These are phyloP conservation scores for Ophiostoma ips DNA, from an alignment of 2,329 filamentous ascomycete species.

Conservation along the genomic window DNA sequence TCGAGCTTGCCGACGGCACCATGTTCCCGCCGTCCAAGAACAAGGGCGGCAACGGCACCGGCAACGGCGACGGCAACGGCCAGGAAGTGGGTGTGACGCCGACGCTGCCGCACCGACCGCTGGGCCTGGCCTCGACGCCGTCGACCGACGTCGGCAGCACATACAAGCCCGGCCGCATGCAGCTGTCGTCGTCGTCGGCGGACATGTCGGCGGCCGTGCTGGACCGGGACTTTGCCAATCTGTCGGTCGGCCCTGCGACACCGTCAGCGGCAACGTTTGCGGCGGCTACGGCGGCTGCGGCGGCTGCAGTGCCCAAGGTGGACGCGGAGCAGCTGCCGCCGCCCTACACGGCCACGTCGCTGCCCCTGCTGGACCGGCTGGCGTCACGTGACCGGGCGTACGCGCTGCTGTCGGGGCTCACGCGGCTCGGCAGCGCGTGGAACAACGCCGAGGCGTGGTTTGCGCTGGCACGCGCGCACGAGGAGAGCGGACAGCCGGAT, in stretches of 20 bases:
- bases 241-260: neutral
- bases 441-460: conserved; percentile 92
- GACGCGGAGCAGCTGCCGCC: conserved; percentile 25
- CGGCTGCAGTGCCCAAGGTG: too few species aligned
- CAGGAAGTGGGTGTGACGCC: conserved; percentile 1
- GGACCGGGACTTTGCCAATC: neutral
- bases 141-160: neutral
- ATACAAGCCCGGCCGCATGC: neutral
- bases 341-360: conserved; percentile 43
- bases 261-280: neutral
- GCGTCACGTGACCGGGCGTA: conserved; percentile 82
- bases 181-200: neutral
- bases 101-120: conserved; percentile 28
- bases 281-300: too few species aligned
- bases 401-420: conserved; percentile 66
- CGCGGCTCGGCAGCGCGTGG: conserved; percentile 78
- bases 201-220: neutral
- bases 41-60: too few species aligned
- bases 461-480: conserved; percentile 70
- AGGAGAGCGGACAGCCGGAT: conserved; percentile 70
- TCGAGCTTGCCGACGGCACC: conserved; percentile 23
- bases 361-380: conserved; percentile 67
- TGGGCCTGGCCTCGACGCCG: conserved; percentile 27
- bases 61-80: conserved; percentile 5
- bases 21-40: conserved; percentile 12